Conservation (phyloP, 495 filamentous ascomycete genomes). For the Xylaria flabelliformis region DNA sequence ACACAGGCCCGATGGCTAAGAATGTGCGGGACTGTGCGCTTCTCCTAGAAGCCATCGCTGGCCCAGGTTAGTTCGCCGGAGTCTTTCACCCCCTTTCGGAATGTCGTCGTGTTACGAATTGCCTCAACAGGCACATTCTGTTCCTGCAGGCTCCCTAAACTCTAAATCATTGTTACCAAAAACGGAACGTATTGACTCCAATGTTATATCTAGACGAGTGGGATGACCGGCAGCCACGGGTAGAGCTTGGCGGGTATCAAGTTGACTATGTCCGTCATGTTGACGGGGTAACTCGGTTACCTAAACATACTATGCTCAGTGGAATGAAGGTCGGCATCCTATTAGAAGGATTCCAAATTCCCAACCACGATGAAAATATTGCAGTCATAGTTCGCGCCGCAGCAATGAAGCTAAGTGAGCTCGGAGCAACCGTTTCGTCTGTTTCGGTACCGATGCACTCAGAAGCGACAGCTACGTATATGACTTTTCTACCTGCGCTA, state of each 20-base stretch:
- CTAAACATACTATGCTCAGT: conserved; percentile 43
- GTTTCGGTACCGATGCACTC: conserved; percentile 60
- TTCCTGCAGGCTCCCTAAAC: no score
- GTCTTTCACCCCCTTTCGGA: no score
- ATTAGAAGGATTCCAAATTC: conserved; percentile 55
- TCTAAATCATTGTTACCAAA: no score
- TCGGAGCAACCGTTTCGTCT: conserved; percentile 59
- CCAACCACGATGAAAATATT: conserved; percentile 51
- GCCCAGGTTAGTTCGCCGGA: conserved; percentile 33
- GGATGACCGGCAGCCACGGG: conserved; percentile 58
- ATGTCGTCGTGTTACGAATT: no score
- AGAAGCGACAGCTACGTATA: conserved; percentile 58
- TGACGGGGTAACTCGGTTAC: conserved; percentile 28
- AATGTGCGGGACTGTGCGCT: conserved; percentile 57
- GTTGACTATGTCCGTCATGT: conserved; percentile 29
- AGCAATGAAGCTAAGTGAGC: conserved; percentile 51
- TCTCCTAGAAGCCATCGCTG: conserved; percentile 60
- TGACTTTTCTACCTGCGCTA: conserved; percentile 35
- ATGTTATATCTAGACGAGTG: conserved; percentile 51
- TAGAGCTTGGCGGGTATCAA: conserved; percentile 49
- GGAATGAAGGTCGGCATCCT: conserved; percentile 61
- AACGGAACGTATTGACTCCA: no score
- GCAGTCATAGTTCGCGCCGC: conserved; percentile 51
- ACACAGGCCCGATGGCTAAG: conserved; percentile 56
- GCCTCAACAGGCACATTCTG: no score